Conservation (phyloP, 2,329 filamentous ascomycete genomes). For the Fusarium sp. region DNA sequence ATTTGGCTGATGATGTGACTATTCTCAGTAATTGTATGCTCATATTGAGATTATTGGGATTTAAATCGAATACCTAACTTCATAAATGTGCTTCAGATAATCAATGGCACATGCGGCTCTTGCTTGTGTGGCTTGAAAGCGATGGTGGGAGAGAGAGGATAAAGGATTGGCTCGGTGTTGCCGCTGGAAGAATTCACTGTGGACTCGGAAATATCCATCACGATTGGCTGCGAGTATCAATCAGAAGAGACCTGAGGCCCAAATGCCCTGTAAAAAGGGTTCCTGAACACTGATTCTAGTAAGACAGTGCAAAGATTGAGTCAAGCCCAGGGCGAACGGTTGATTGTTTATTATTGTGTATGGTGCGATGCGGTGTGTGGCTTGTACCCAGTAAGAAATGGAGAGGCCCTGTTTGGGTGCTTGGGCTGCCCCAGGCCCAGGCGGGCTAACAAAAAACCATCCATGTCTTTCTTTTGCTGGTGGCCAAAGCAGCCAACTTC, state of each 20-base stretch:
- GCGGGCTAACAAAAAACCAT: constrained; percentile 40
- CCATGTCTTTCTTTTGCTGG: constrained; percentile 39
- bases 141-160: background rate
- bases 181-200: constrained; percentile 15
- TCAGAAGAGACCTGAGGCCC: constrained; percentile 10
- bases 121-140: constrained; percentile 13
- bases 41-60: background rate
- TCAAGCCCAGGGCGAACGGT: constrained; percentile 22
- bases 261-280: constrained; percentile 7
- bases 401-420: constrained; percentile 10
- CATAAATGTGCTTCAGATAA: background rate
- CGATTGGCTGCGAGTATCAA: constrained; percentile 1
- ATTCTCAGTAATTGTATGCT: background rate
- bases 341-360: constrained; percentile 2
- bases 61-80: background rate
- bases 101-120: constrained; percentile 1
- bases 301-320: constrained; percentile 31
- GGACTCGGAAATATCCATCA: background rate
- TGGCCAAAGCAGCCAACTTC: constrained; percentile 37
- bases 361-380: constrained; percentile 25
- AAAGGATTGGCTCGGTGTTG: constrained; percentile 10
- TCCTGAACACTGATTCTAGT: constrained; percentile 10
- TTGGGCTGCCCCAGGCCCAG: too few relatives aligned
- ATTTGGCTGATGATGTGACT: background rate
- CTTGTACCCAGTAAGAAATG: constrained; percentile 26